Conservation (phyloP, 768 basidiomycete genomes). For the Thelephora aurantiotincta region DNA sequence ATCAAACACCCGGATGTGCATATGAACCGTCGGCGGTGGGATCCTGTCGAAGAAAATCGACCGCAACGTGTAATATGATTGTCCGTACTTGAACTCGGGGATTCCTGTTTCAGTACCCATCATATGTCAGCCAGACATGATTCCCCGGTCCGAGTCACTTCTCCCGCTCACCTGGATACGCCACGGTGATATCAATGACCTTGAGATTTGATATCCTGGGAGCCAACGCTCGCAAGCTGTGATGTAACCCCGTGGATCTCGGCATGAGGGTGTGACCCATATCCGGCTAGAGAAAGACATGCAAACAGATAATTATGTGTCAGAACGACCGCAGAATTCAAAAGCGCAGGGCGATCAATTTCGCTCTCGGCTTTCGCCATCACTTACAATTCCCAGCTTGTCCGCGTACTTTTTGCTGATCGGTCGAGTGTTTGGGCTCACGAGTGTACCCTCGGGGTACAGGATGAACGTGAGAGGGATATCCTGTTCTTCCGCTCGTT, state of each 20-base stretch:
- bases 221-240: slow-evolving; percentile 67
- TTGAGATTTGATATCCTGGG: slow-evolving; percentile 66
- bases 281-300: slow-evolving; percentile 48
- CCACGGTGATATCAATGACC: slow-evolving; percentile 82
- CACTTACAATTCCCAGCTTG: slow-evolving; percentile 74
- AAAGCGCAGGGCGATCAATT: background rate
- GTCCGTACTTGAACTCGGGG: slow-evolving; percentile 69
- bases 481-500: slow-evolving; percentile 49
- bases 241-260: slow-evolving; percentile 82
- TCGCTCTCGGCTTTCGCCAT: background rate
- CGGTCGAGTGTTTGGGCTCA: slow-evolving; percentile 75
- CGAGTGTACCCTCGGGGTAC: slow-evolving; percentile 94
- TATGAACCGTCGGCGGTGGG: slow-evolving; percentile 74
- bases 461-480: slow-evolving; percentile 71
- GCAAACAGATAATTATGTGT: background rate
- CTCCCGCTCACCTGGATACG: slow-evolving; percentile 61
- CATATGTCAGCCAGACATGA: slow-evolving; percentile 1
- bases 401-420: slow-evolving; percentile 80
- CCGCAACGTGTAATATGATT: slow-evolving; percentile 78
- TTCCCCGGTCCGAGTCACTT: background rate
- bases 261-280: slow-evolving; percentile 75
- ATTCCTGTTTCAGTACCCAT: slow-evolving; percentile 35
- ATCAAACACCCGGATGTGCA: slow-evolving; percentile 74
- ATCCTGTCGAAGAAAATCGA: slow-evolving; percentile 76
- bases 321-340: background rate